These are phyloP conservation scores for Pythium rhizo-oryzae DNA, from an alignment of 352 stramenopile species.

Conservation along the genomic window DNA sequence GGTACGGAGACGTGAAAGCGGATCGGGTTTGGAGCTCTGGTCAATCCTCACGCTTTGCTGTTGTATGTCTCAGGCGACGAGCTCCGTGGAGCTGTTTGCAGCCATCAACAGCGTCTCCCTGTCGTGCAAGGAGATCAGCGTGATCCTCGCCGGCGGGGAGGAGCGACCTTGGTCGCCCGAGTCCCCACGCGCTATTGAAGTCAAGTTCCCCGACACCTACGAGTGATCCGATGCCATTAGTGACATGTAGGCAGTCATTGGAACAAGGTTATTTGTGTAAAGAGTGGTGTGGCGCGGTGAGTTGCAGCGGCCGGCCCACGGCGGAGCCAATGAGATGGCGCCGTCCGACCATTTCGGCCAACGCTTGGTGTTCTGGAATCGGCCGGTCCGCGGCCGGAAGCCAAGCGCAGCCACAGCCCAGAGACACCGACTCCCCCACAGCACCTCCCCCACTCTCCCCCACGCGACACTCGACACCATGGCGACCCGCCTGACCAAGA, in stretches of 20 bases:
- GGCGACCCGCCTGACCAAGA: constrained; percentile 33
- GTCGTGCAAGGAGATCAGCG: constrained; percentile 71
- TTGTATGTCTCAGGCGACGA: constrained; percentile 42
- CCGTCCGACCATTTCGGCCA: constrained; percentile 13
- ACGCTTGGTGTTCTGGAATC: constrained; percentile 20
- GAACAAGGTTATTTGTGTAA: constrained; percentile 17
- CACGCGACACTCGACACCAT: constrained; percentile 2
- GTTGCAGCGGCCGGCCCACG: too few species aligned
- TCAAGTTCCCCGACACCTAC: constrained; percentile 82
- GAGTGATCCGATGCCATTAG: constrained; percentile 35
- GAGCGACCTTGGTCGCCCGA: constrained; percentile 74
- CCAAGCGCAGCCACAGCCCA: constrained; percentile 2
- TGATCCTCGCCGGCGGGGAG: constrained; percentile 62
- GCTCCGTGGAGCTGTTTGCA: constrained; percentile 61
- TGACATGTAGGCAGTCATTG: constrained; percentile 14
- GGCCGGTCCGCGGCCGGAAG: constrained; percentile 5
- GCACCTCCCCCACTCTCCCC: neutral
- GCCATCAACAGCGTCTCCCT: constrained; percentile 68
- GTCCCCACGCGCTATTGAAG: constrained; percentile 49
- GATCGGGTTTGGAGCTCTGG: neutral
- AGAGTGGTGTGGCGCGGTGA: constrained; percentile 6
- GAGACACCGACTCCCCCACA: neutral
- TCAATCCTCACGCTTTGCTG: neutral
- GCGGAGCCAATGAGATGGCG: constrained; percentile 23
- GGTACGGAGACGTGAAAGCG: constrained; percentile 17